A percentile compares a stretch with the other conserved stretches of the same genome.
Conservation (phyloP, 2,329 filamentous ascomycete species). For the Aspergillus ruber region DNA sequence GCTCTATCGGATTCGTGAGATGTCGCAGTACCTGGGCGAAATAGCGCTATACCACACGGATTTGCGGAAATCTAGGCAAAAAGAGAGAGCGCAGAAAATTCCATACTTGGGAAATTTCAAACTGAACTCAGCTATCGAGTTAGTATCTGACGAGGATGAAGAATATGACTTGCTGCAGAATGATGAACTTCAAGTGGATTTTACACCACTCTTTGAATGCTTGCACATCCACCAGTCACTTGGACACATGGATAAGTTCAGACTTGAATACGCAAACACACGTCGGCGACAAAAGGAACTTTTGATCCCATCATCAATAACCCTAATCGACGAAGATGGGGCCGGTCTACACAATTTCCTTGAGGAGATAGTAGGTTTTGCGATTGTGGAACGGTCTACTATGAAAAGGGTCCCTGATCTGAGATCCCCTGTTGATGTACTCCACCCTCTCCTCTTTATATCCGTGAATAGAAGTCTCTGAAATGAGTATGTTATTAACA, state of each 20-base stretch:
- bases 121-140: constrained; percentile 89
- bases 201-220: constrained; percentile 88
- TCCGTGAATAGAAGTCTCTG: not conserved
- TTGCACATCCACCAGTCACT: constrained; percentile 94
- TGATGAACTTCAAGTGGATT: constrained; percentile 90
- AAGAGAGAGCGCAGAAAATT: constrained; percentile 71
- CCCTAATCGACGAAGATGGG: constrained; percentile 74
- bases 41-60: constrained; percentile 96
- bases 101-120: constrained; percentile 75
- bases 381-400: constrained; percentile 91
- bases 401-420: constrained; percentile 81
- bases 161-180: constrained; percentile 95
- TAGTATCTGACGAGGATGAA: constrained; percentile 90
- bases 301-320: constrained; percentile 68
- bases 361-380: constrained; percentile 91
- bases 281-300: constrained; percentile 87
- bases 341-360: constrained; percentile 80
- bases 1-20: constrained; percentile 91
- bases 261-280: constrained; percentile 84
- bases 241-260: constrained; percentile 85
- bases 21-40: constrained; percentile 90
- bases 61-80: constrained; percentile 72
- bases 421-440: constrained; percentile 72
- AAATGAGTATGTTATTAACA: constrained; percentile 6
- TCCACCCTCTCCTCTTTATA: not conserved